Evolutionary conservation across 2,329 filamentous ascomycete genomes (phyloP), one percentile per base, ranked within the genome.

Genomic region (Zymoseptoria passerinii): DNA sequence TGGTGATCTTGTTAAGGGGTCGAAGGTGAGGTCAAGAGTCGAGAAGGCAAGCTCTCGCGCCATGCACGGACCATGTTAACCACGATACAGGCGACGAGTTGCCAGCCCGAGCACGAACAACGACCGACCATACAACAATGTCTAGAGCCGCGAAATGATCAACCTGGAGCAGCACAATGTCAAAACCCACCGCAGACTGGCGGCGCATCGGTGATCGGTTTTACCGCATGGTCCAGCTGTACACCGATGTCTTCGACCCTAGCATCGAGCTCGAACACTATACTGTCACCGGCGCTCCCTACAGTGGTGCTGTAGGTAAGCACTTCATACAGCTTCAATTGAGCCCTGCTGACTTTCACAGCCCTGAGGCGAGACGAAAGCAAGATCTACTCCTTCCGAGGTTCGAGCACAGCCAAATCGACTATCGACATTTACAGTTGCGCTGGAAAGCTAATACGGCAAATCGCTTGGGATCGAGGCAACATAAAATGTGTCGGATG

Each of bases 201-300:
- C 91, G 96, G 79, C 88, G 84, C 75, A 85, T 97, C 65, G 94
- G 90, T 71, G 89, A 95, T 75, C 87, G 85, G 70, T 97, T 95
- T 80, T 99, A 97, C 78, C 89, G 92, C 73, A 96, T 95, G 78
- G 86, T 89, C 58, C 89, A 92, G 75, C 84, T 96, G 61, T 99
- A 97, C 79, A 92, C 91, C 61, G 88, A 86, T 65, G 83, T 97
- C 64, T 99, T 97, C 74, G 91, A 96, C 75, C 84, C 89, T 71
- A 91, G 96, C 72, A 80, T 96, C 62, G 92, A 99, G 77, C 83
- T 99, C 66, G 92, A 96, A 78, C 95, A 94, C 78, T 95, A 95
- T 77, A 82, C 92, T 69, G 86, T 96, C 70, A 86, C 87, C 58
- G 94, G 92, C 70, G 95, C 94, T 72, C 91, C 91, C 23, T 96